Base-by-base conservation (phyloP, 306 rosid species). In the Fragaria iinumae region DNA sequence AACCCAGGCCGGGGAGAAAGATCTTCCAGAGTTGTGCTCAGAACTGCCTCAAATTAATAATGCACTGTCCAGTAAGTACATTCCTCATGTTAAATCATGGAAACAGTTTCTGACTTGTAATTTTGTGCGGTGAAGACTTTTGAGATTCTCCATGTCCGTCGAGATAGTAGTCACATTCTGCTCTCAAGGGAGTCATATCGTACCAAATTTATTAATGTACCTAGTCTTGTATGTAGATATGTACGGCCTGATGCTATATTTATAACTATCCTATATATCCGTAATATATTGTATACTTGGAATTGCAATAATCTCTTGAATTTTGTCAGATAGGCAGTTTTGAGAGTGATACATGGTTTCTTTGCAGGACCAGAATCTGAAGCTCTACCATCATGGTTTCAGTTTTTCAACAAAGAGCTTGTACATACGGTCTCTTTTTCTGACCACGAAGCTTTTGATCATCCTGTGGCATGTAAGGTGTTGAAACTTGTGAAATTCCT, bases 391-490 rank as follows among this genome's bases (percentile, higher is more conserved):
- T 80, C 96, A 18, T 95, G 97, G 99, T 91, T 95, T 87, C 92
- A 88, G 77, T 78, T 86, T 84, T 89, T 95, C 79, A 95, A 95
- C 83, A 88, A 91, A 83, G 97, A 89, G 88, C 97, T 92, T 77
- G 79, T 89, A 18, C 91, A 81, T 6, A 80, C 85, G 43, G 85
- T 88, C 49, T 92, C 99, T 55, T 95, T 92, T 91, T 95, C 98
- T 57, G 99, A 95, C 74, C 99, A 95, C 50, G 99, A 95, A 89
- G 93, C 97, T 84, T 92, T 95, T 91, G 99, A 95, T 82, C 97
- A 95, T 89, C 99, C 99, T 14, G 97, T 95, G 90, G 92, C 92
- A 86, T 95, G 99, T 92, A 87, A 88, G 92, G 78, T 80, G 72
- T 82, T 83, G 34, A 76, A 72, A 82, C 79, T 71, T 78, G 60